Percentiles rank a stretch among this genome's conserved stretches.
These are phyloP conservation scores for Aspergillus flavus DNA, from an alignment of 2,329 filamentous ascomycete species.

Conservation along the genomic window DNA sequence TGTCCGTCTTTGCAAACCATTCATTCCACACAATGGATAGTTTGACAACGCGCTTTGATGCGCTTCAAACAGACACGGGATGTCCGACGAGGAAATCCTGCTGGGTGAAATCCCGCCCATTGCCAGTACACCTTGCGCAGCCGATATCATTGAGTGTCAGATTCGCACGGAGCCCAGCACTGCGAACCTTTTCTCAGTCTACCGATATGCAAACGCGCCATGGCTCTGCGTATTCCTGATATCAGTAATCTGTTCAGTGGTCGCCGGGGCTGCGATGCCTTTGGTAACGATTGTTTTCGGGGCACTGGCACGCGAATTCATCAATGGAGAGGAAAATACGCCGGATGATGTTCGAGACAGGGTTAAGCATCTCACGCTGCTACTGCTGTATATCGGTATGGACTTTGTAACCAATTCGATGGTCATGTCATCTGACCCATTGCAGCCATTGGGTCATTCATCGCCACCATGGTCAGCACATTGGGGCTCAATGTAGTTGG, in stretches of 20 bases:
- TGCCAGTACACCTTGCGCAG: neutral
- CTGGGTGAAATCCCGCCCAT: neutral
- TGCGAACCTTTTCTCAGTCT: neutral
- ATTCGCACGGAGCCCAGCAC: neutral
- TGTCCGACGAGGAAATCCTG: neutral
- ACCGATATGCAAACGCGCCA: neutral
- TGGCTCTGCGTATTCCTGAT: neutral
- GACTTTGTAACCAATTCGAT: accelerated
- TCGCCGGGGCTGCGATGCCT: neutral
- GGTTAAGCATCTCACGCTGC: neutral
- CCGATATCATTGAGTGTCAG: neutral
- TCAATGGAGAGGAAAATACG: neutral
- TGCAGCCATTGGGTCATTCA: neutral
- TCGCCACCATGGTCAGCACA: neutral
- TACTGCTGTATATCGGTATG: neutral
- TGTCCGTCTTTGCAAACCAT: neutral
- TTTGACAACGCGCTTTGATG: neutral
- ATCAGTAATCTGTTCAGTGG: neutral
- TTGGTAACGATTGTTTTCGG: neutral
- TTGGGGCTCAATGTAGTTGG: neutral
- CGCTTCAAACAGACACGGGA: neutral
- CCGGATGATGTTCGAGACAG: neutral
- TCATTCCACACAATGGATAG: neutral
- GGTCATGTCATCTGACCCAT: neutral
- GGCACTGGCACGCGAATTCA: neutral